A percentile compares a stretch with the other conserved stretches of the same genome.
Conservation (phyloP, 495 filamentous ascomycete species). For the Xylaria castorea region DNA sequence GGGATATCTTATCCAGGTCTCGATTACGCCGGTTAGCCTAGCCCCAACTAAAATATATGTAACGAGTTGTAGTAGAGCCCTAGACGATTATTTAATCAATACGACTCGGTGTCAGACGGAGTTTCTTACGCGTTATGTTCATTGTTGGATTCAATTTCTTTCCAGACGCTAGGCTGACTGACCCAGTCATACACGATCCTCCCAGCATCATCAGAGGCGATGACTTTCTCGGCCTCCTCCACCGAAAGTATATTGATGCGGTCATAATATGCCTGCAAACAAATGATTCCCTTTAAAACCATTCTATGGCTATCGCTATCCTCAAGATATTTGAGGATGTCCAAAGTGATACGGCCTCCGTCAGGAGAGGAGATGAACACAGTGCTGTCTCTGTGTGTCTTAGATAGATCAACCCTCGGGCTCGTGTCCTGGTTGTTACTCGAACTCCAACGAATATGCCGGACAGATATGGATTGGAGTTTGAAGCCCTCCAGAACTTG, state of each 20-base stretch:
- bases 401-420: background rate
- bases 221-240: background rate
- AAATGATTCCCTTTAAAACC: background rate
- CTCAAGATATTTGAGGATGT: background rate
- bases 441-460: background rate
- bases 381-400: background rate
- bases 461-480: background rate
- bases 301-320: background rate
- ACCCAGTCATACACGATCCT: background rate
- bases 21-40: background rate
- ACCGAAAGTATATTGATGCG: background rate
- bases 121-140: background rate
- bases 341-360: background rate
- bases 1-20: background rate
- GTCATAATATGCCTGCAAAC: background rate
- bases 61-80: background rate
- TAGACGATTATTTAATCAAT: background rate
- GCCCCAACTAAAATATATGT: conserved; percentile 11
- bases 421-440: background rate
- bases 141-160: conserved; percentile 1
- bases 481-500: background rate
- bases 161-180: background rate
- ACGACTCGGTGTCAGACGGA: background rate
- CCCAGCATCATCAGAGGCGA: conserved; percentile 2
- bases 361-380: background rate